phyloP scores from a whole-genome alignment of 1,284 basidiomycete species.

The Phylloboletellus chloephorus region DNA sequence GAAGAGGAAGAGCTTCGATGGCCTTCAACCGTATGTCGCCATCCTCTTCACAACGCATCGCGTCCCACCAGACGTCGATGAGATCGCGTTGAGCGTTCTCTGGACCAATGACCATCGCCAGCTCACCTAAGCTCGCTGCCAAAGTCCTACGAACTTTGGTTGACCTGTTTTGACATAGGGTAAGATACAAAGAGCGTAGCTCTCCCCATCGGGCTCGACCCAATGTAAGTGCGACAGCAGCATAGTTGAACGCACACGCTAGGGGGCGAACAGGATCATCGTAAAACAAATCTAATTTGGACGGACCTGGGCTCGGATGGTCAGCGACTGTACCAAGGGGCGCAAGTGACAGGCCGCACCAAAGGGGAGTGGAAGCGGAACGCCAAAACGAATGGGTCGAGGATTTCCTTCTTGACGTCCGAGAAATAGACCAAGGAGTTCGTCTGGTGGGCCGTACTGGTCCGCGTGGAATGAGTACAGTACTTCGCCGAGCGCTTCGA shows the following conservation, averaged over 20 bases:
- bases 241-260: constrained; percentile 92
- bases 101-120: constrained; percentile 80
- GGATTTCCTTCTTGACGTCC: constrained; percentile 46
- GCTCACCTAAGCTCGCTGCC: constrained; percentile 84
- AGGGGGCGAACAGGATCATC: constrained; percentile 69
- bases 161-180: constrained; percentile 55
- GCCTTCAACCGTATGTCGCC: constrained; percentile 68
- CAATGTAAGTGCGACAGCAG: constrained; percentile 84
- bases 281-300: constrained; percentile 40
- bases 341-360: constrained; percentile 16
- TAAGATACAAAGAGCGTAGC: constrained; percentile 65
- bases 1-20: constrained; percentile 56
- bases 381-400: constrained; percentile 12
- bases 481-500: constrained; percentile 90
- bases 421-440: constrained; percentile 76
- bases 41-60: constrained; percentile 52
- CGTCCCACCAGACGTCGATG: constrained; percentile 67
- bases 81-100: constrained; percentile 69
- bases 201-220: constrained; percentile 76
- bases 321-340: constrained; percentile 11
- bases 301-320: constrained; percentile 15
- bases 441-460: constrained; percentile 67
- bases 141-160: constrained; percentile 70
- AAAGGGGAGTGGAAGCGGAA: constrained; percentile 12
- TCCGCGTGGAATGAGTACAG: constrained; percentile 80